These are phyloP conservation scores for Endocarpon pusillum DNA, from an alignment of 495 filamentous ascomycete species.

Conservation along the genomic window DNA sequence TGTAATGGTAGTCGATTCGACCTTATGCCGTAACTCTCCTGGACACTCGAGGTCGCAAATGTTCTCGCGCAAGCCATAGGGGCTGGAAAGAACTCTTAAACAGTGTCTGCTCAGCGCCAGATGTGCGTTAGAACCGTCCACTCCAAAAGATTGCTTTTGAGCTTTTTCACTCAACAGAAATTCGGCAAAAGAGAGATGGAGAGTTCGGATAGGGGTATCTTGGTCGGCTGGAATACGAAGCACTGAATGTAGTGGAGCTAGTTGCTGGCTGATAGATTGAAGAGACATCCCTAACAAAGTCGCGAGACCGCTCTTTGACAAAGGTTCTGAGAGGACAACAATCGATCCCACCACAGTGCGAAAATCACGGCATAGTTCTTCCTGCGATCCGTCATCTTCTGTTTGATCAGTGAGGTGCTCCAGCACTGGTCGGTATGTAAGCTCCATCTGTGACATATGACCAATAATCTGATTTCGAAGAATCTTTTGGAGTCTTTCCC, in stretches of 20 bases:
- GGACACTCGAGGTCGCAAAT: constrained; percentile 20
- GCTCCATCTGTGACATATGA: constrained; percentile 8
- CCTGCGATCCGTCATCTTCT: constrained; percentile 3
- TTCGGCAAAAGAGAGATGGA: constrained; percentile 16
- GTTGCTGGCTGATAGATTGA: constrained; percentile 6
- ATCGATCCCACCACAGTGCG: constrained; percentile 13
- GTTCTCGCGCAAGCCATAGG: constrained; percentile 14
- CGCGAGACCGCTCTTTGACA: constrained; percentile 4
- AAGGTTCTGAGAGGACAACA: constrained; percentile 10
- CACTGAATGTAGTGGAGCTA: constrained; percentile 13
- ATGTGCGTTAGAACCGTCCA: constrained; percentile 13
- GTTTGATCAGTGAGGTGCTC: constrained; percentile 8
- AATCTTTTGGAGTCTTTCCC: constrained; percentile 8
- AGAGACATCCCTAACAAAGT: constrained; percentile 3
- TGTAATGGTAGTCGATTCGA: constrained; percentile 9
- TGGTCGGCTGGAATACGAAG: constrained; percentile 7
- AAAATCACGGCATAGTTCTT: constrained; percentile 13
- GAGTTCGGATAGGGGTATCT: constrained; percentile 7
- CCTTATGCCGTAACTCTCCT: constrained; percentile 10
- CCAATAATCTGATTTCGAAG: constrained; percentile 6
- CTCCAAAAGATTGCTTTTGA: constrained; percentile 10
- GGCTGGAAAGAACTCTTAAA: constrained; percentile 16
- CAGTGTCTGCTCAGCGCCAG: constrained; percentile 8
- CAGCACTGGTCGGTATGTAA: constrained; percentile 15
- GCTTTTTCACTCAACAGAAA: constrained; percentile 11